Conservation (phyloP, 345 rosid species). For the Pelargonium nanum region DNA sequence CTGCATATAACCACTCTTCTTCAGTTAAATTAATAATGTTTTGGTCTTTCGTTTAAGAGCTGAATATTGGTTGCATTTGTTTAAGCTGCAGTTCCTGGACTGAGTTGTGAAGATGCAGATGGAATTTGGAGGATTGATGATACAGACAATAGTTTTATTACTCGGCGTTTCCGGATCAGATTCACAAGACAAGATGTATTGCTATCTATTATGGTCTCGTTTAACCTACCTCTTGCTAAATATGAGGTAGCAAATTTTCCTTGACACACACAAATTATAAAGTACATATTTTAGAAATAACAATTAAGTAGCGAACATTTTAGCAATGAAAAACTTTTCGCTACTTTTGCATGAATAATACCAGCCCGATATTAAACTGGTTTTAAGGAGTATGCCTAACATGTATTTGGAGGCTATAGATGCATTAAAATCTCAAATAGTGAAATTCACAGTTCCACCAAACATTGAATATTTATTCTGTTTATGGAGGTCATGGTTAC, state of each 20-base stretch:
- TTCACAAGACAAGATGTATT: slow-evolving; percentile 86
- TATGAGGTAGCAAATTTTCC: slow-evolving; percentile 38
- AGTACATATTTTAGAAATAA: background rate
- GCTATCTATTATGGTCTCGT: slow-evolving; percentile 68
- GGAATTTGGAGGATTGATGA: slow-evolving; percentile 90
- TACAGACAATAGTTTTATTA: slow-evolving; percentile 71
- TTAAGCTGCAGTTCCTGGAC: slow-evolving; percentile 45
- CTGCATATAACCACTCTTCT: too few species aligned
- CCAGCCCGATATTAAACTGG: too few species aligned
- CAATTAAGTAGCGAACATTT: background rate
- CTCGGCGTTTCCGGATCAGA: slow-evolving; percentile 79
- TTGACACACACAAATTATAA: background rate
- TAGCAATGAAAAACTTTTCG: too few species aligned
- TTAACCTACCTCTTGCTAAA: slow-evolving; percentile 44
- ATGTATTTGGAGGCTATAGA: too few species aligned
- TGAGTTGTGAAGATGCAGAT: slow-evolving; percentile 37
- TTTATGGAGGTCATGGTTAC: background rate
- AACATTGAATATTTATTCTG: too few species aligned
- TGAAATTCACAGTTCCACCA: too few species aligned
- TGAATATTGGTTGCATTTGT: background rate
- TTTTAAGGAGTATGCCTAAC: too few species aligned
- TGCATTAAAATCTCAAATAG: too few species aligned
- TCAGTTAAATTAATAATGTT: too few species aligned
- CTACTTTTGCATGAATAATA: too few species aligned
- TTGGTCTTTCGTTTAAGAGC: background rate